Conservation (phyloP, 2,329 filamentous ascomycete species). For the Sporothrix sp. region DNA sequence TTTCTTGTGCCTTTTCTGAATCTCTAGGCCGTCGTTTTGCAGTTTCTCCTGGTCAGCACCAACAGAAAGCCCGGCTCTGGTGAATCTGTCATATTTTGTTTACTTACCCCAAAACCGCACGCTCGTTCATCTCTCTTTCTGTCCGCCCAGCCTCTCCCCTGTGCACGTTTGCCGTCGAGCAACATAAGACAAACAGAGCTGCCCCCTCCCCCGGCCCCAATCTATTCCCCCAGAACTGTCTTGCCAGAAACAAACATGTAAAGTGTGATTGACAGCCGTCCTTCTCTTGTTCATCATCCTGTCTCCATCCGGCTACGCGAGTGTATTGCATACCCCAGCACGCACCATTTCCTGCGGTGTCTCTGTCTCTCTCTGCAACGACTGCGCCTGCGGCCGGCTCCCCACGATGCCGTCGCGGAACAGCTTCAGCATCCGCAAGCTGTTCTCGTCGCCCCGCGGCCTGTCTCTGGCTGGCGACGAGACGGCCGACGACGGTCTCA, state of each 20-base stretch:
- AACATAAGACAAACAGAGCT: too few relatives aligned
- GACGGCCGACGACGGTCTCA: background rate
- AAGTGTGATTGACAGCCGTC: background rate
- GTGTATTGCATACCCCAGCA: background rate
- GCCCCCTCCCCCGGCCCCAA: background rate
- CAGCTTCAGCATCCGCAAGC: slow-evolving; percentile 34
- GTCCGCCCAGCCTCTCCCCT: too few relatives aligned
- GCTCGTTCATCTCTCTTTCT: background rate
- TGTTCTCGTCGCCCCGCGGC: slow-evolving; percentile 28
- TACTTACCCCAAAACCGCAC: too few relatives aligned
- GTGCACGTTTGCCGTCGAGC: too few relatives aligned
- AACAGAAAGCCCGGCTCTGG: background rate
- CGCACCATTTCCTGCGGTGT: background rate
- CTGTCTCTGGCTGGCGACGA: slow-evolving; percentile 2
- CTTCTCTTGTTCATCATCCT: background rate
- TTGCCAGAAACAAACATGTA: slow-evolving; percentile 11
- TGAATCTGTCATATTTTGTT: background rate
- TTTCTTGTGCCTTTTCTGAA: background rate
- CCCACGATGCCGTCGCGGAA: slow-evolving; percentile 33
- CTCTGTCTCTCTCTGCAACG: background rate
- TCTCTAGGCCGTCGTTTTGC: too few relatives aligned
- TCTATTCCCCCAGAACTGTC: background rate
- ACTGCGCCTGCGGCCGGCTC: background rate
- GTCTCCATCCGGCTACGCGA: too few relatives aligned
- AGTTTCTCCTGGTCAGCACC: too few relatives aligned